Evolutionary conservation across 2,329 filamentous ascomycete genomes (phyloP).

Genomic region (Beauveria varroae): DNA sequence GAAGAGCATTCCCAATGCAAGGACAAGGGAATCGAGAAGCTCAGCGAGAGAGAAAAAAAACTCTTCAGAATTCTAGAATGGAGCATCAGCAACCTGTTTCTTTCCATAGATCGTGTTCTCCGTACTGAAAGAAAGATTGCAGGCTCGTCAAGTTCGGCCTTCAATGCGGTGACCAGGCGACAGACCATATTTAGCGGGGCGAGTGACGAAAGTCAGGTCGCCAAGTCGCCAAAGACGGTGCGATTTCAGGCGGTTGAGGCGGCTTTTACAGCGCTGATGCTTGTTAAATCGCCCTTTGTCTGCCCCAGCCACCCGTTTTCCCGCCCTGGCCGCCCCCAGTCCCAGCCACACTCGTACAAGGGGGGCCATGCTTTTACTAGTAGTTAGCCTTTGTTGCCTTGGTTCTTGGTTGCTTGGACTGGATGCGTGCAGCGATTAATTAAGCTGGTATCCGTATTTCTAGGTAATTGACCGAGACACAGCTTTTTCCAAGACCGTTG

Average conservation of each 20-base stretch:
- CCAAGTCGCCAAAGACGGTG: background rate
- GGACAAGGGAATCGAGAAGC: too few relatives aligned
- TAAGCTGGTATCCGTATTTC: background rate
- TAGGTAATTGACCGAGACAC: background rate
- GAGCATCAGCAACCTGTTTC: background rate
- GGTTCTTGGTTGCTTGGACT: too few relatives aligned
- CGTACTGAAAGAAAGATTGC: background rate
- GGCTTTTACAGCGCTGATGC: too few relatives aligned
- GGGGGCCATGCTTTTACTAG: background rate
- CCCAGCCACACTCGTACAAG: conserved; percentile 4
- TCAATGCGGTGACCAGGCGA: background rate
- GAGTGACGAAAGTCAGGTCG: background rate
- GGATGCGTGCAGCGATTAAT: background rate
- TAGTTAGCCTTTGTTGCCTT: too few relatives aligned
- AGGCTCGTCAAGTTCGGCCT: background rate
- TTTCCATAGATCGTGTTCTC: background rate
- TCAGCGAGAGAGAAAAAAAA: too few relatives aligned
- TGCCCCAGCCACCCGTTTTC: conserved; percentile 2
- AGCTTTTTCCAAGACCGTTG: background rate
- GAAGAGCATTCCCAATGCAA: too few relatives aligned
- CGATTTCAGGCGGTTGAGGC: too few relatives aligned
- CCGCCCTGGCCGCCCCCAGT: background rate
- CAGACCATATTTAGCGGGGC: background rate
- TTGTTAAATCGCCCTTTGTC: background rate
- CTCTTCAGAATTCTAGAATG: background rate